These are phyloP conservation scores for Trichosanthes cucumerina DNA, from an alignment of 306 rosid species.

Conservation along the genomic window DNA sequence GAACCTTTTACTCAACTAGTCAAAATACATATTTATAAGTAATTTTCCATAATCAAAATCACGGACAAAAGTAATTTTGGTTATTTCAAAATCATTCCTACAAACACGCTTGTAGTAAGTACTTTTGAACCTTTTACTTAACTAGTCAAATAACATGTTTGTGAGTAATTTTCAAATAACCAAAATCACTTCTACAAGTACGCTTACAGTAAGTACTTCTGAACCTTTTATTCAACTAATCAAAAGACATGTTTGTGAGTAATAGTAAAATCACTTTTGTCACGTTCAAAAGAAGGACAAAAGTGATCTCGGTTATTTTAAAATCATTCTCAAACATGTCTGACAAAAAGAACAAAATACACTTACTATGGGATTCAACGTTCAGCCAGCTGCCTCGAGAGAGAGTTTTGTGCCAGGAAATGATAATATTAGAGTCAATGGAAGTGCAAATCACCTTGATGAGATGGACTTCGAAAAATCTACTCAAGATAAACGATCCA, in stretches of 20 bases:
- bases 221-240: background rate
- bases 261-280: too few species aligned
- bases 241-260: too few species aligned
- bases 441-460: constrained; percentile 31
- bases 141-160: background rate
- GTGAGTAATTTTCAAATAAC: background rate
- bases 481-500: constrained; percentile 58
- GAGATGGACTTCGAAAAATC: constrained; percentile 46
- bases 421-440: constrained; percentile 36
- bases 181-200: constrained; percentile 64
- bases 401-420: constrained; percentile 63
- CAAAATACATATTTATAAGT: too few species aligned
- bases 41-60: too few species aligned
- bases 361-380: background rate
- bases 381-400: constrained; percentile 75
- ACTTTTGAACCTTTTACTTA: background rate
- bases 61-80: too few species aligned
- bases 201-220: constrained; percentile 31
- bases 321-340: too few species aligned
- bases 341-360: background rate
- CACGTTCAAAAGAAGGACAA: too few species aligned
- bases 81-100: too few species aligned
- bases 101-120: constrained; percentile 54
- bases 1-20: background rate
- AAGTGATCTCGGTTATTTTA: too few species aligned